Base-by-base conservation (phyloP, 148 eudicot species). In the Fallopia convolvulus region DNA sequence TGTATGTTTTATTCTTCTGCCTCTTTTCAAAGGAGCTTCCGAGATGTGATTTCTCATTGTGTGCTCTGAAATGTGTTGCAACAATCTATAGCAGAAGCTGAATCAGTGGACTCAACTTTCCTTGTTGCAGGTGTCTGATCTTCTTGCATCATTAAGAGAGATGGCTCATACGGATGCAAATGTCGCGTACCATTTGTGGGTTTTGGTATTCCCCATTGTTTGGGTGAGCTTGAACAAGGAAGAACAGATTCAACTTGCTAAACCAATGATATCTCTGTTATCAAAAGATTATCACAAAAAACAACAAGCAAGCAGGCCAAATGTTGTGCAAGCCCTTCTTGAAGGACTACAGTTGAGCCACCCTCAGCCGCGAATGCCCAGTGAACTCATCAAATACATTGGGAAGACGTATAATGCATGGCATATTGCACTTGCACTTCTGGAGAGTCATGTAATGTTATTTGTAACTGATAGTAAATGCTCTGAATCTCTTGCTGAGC, bases 181-280 rank as follows among this genome's bases (percentile, higher is more conserved):
- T 93, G 99, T 93, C 77, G 99, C 99, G n/a, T 93, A 96, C 84
- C 98, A 91, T 82, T 79, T 96, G 79, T 96, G 99, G 99, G 98
- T 96, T 40, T 85, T 96, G 86, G 97, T 96, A 72, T 96, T 96
- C 81, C 99, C 99, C 21, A 96, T 96, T 83, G 98, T 93, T 73
- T 96, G 99, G 99, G 92, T 96, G 80, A 91, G 97, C 81, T 89
- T 96, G 77, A 91, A 90, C 83, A 96, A 96, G 87, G 99, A 96
- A 42, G 99, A 96, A 75, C 99, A 96, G 79, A 90, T 91, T 61
- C 83, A 87, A 76, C 93, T 96, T 52, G 99, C 99, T 80, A 96
- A 96, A 89, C 99, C 98, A 55, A 86, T 96, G 90, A 93, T 91
- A 65, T 81, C 90, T 77, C 97, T 96, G 49, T 83, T 96, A 48